A percentile compares a stretch with the other conserved stretches of the same genome.
Conservation (phyloP, 2,329 filamentous ascomycete genomes). For the Pyrenophora graminea region DNA sequence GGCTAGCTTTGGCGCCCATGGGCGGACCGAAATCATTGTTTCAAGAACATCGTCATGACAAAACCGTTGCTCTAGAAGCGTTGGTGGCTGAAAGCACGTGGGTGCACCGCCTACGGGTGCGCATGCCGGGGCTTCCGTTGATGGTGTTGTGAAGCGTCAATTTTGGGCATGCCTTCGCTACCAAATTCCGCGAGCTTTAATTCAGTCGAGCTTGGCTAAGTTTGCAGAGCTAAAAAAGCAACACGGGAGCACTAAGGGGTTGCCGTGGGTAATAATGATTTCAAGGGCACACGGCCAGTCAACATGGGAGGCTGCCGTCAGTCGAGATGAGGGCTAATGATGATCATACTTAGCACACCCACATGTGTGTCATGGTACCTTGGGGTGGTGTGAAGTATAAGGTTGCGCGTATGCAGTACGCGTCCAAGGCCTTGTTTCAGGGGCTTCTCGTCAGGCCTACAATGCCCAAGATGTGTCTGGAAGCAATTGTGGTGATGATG, state of each 20-base stretch:
- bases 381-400: slow-evolving; percentile 8
- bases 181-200: too few relatives aligned
- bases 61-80: slow-evolving; percentile 12
- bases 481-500: slow-evolving; percentile 20
- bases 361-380: slow-evolving; percentile 11
- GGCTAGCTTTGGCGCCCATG: slow-evolving; percentile 12
- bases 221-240: too few relatives aligned
- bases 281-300: not conserved
- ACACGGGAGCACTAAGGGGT: slow-evolving; percentile 1
- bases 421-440: slow-evolving; percentile 11
- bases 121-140: not conserved
- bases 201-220: too few relatives aligned
- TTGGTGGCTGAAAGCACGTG: slow-evolving; percentile 7
- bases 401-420: slow-evolving; percentile 13
- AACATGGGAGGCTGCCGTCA: not conserved
- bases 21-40: slow-evolving; percentile 11
- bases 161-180: too few relatives aligned
- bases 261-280: slow-evolving; percentile 2
- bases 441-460: slow-evolving; percentile 7
- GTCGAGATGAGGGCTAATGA: slow-evolving; percentile 2
- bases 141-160: not conserved
- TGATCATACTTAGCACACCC: slow-evolving; percentile 1
- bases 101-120: not conserved
- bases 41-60: slow-evolving; percentile 15
- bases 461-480: slow-evolving; percentile 10